Base-by-base conservation (phyloP, 768 basidiomycete genomes). In the Hypholoma sublateritium region DNA sequence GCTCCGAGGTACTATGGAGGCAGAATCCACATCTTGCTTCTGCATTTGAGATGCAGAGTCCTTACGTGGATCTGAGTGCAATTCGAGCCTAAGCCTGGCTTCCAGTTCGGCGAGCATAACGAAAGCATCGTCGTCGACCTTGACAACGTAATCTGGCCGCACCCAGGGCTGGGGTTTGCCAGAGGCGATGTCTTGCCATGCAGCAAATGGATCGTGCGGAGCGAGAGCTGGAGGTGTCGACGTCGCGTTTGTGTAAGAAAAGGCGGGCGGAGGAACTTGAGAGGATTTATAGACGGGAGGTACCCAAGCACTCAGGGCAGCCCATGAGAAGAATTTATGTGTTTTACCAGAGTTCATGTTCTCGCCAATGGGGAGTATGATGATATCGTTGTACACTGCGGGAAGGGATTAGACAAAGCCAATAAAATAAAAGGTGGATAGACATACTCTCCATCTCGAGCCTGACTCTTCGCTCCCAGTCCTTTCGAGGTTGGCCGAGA, bases 331-430 rank as follows among this genome's bases (percentile, higher is more conserved):
- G 75, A 88, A 98, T 1, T 88, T 84, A 67, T 96, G 80, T 4
- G 91, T 91, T 72, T 98, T 98, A 55, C 96, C 96, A 47, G 82
- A 76, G 72, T 98, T 98, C 96, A 98, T 98, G 71, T 98, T 97
- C 74, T 98, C 96, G 9, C 82, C 67, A 43, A 88, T 85, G 24
- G 93, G 90, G 43, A 97, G 79, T 47, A 95, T 79, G 60, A 94
- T 76, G 56, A 95, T 88, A 69, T 95, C 93, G 66, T 93, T 89
- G 70, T 87, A 93, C 69, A 83, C 91, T 93, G 67, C 14, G 13
- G 45, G 53, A 9, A 57, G 5, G 53, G 51, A 56, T 53, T 6
- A 55, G 46, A 64, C 39, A 54, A 62, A 50, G 50, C 43, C 47
- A 55, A 45, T 44, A 60, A 54, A 19, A 49, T 45, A 58, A 34